Percentiles rank a stretch among this genome's conserved stretches.
Conservation (phyloP, 768 basidiomycete species). For the Leccinum longicurvipes region DNA sequence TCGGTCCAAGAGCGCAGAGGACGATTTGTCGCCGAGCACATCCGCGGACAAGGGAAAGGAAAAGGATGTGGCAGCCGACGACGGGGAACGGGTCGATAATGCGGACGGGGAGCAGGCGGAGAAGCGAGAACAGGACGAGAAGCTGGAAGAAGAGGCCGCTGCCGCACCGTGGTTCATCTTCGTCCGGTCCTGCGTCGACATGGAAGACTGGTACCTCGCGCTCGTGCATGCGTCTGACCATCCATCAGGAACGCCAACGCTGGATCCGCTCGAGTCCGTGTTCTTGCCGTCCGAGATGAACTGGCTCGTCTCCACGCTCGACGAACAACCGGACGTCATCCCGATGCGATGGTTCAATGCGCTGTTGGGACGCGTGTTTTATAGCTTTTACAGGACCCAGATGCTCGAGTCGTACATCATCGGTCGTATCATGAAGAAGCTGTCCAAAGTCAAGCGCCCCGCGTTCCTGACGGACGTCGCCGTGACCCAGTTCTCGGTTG, state of each 20-base stretch:
- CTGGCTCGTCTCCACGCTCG: conserved; percentile 76
- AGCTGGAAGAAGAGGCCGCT: conserved; percentile 45
- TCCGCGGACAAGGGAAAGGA: conserved; percentile 34
- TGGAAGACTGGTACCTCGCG: conserved; percentile 96
- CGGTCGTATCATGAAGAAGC: conserved; percentile 86
- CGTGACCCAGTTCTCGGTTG: conserved; percentile 88
- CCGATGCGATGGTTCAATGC: conserved; percentile 98
- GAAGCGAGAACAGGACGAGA: conserved; percentile 23
- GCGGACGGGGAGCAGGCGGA: background rate
- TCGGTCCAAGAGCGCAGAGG: conserved; percentile 35
- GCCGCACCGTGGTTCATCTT: conserved; percentile 91
- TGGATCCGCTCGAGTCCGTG: conserved; percentile 57
- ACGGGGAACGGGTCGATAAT: background rate
- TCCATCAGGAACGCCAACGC: conserved; percentile 57
- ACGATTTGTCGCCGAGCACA: conserved; percentile 41
- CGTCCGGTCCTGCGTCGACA: conserved; percentile 79
- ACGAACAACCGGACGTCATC: conserved; percentile 92
- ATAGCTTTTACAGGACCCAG: conserved; percentile 85
- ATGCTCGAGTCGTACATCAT: conserved; percentile 83
- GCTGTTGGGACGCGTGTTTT: conserved; percentile 87
- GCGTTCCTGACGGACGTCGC: conserved; percentile 79
- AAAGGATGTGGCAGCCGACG: too few species aligned
- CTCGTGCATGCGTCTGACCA: conserved; percentile 71
- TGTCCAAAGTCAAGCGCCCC: conserved; percentile 88
- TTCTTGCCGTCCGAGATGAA: conserved; percentile 82